Conservation (phyloP, 352 stramenopile species). For the Globisporangium irregulare region DNA sequence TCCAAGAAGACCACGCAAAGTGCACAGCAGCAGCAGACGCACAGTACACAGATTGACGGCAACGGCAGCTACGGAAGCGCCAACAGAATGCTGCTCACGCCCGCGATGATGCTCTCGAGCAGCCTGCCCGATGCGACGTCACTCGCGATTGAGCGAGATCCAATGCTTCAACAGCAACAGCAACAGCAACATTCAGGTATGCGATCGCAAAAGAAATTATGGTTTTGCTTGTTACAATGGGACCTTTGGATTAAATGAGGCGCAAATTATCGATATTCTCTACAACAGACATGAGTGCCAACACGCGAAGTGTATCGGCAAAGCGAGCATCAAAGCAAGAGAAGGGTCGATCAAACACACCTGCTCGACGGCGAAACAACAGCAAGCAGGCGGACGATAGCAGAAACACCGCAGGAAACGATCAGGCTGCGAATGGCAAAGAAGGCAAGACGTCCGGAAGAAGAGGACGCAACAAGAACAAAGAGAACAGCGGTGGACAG, state of each 20-base stretch:
- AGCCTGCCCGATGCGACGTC: slow-evolving; percentile 42
- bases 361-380: slow-evolving; percentile 36
- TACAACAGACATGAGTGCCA: neutral
- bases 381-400: slow-evolving; percentile 22
- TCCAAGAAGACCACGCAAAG: slow-evolving; percentile 10
- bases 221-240: neutral
- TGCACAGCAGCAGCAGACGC: slow-evolving; percentile 4
- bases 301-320: slow-evolving; percentile 39
- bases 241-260: neutral
- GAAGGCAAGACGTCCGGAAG: slow-evolving; percentile 20
- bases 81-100: slow-evolving; percentile 57
- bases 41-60: slow-evolving; percentile 9
- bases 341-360: slow-evolving; percentile 42
- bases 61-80: slow-evolving; percentile 20
- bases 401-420: slow-evolving; percentile 1
- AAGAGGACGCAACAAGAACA: slow-evolving; percentile 41
- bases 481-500: slow-evolving; percentile 12
- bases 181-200: neutral
- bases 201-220: neutral
- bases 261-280: neutral
- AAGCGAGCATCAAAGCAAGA: slow-evolving; percentile 47
- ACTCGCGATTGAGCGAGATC: slow-evolving; percentile 15
- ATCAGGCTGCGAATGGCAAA: slow-evolving; percentile 2
- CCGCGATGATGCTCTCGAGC: slow-evolving; percentile 74
- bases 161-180: slow-evolving; percentile 1